Base-by-base conservation (phyloP, 306 rosid species). In the Morella rubra region DNA sequence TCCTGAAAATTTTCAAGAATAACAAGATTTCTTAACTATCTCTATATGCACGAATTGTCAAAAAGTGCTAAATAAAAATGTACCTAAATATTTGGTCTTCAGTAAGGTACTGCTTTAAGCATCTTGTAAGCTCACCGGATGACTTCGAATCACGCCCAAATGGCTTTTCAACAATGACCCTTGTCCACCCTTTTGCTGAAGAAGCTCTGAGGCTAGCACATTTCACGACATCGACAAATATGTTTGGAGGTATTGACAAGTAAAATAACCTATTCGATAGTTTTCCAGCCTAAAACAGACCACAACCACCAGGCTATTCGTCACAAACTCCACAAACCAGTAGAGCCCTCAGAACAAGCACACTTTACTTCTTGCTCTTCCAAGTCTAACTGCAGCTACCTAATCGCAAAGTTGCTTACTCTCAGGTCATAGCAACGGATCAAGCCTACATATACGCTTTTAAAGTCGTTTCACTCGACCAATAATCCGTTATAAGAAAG, bases 11-110 rank as follows among this genome's bases (percentile, higher is more conserved):
- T 1, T 1, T 27, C 32, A 74, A 54, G 49, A 62, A 24, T 64
- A 65, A 64, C 73, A 62, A 71, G 60, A 75, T 24, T 24, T 49
- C 74, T 79, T 76, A 61, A 75, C 49, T 86, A 20, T 10, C 49
- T 4, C 19, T 56, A 54, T 14, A 32, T 44, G 12, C 46, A 42
- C 68, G 16, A 27, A 27, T 27, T 6, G 44, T 27, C n/a, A 12
- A 58, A 20, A 22, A n/a, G 65, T 22, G 18, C 7, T 37, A 71
- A 55, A 22, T 45, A 79, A 69, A 22, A 41, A 58, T 49, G 54
- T 60, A 91, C 98, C 98, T 92, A 87, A 95, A 95, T 81, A 95
- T 95, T 80, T 92, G 97, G 47, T 92, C 99, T 86, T 95, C 99
- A 37, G 80, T 62, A 56, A 92, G 92, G 85, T 90, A 89, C 72